These are phyloP conservation scores for Phytophthora agathidicida DNA, from an alignment of 352 stramenopile species.

Conservation along the genomic window DNA sequence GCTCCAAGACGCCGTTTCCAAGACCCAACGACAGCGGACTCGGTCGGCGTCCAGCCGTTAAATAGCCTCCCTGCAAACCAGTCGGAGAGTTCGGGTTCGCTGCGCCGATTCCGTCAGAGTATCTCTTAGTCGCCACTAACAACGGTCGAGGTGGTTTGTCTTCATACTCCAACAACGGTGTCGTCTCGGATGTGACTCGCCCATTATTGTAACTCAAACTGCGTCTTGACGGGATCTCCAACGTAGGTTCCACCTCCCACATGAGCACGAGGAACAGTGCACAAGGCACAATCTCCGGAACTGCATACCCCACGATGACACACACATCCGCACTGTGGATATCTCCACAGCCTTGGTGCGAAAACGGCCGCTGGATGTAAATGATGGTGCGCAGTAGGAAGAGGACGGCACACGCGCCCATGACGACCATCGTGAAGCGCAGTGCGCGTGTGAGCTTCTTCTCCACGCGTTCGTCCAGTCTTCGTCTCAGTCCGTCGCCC, in stretches of 20 bases:
- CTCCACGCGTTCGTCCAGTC: slow-evolving; percentile 65
- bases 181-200: slow-evolving; percentile 45
- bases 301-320: slow-evolving; percentile 71
- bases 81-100: slow-evolving; percentile 17
- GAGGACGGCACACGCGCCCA: slow-evolving; percentile 64
- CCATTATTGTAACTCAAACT: slow-evolving; percentile 54
- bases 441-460: slow-evolving; percentile 79
- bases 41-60: slow-evolving; percentile 39
- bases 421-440: slow-evolving; percentile 74
- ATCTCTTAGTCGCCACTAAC: slow-evolving; percentile 17
- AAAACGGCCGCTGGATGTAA: slow-evolving; percentile 83
- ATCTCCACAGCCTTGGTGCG: slow-evolving; percentile 69
- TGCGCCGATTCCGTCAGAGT: background rate
- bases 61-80: slow-evolving; percentile 21
- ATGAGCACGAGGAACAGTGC: slow-evolving; percentile 85
- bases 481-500: slow-evolving; percentile 41
- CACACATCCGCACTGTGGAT: slow-evolving; percentile 69
- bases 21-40: slow-evolving; percentile 72
- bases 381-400: slow-evolving; percentile 80
- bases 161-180: slow-evolving; percentile 54
- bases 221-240: slow-evolving; percentile 63
- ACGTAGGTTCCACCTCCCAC: slow-evolving; percentile 82
- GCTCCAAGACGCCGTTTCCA: slow-evolving; percentile 55
- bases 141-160: slow-evolving; percentile 16
- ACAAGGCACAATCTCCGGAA: slow-evolving; percentile 77